These are phyloP conservation scores for Acanthamoeba quina DNA, from an alignment of 208 protist genomes.

Conservation along the genomic window DNA sequence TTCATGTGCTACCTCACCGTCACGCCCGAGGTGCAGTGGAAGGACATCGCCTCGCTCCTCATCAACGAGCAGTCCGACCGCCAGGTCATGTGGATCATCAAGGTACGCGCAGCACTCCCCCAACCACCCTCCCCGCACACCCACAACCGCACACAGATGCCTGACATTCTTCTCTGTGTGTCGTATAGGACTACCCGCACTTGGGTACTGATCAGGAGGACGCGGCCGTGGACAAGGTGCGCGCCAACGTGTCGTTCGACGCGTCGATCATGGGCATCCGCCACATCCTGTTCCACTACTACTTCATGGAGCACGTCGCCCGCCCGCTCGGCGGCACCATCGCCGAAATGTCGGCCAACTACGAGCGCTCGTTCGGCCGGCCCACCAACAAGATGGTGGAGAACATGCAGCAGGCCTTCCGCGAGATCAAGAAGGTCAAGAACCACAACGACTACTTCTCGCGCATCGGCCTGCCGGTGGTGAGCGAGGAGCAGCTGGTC, in stretches of 20 bases:
- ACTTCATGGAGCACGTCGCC: slow-evolving; percentile 69
- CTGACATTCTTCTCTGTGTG: not conserved
- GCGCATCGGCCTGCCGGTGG: slow-evolving; percentile 43
- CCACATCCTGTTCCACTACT: slow-evolving; percentile 73
- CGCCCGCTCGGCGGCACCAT: slow-evolving; percentile 16
- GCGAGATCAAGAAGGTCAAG: slow-evolving; percentile 73
- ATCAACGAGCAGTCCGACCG: slow-evolving; percentile 58
- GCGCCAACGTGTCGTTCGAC: slow-evolving; percentile 55
- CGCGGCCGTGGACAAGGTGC: slow-evolving; percentile 55
- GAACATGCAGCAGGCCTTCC: slow-evolving; percentile 72
- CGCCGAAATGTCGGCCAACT: slow-evolving; percentile 24
- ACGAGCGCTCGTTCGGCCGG: slow-evolving; percentile 1
- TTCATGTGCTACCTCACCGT: slow-evolving; percentile 67
- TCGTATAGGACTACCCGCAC: slow-evolving; percentile 44
- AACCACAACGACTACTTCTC: slow-evolving; percentile 73
- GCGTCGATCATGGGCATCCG: slow-evolving; percentile 68
- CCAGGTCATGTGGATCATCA: slow-evolving; percentile 68
- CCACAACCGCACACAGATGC: not conserved
- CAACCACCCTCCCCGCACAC: not conserved
- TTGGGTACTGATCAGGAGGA: slow-evolving; percentile 45
- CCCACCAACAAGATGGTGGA: slow-evolving; percentile 71
- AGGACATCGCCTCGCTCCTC: slow-evolving; percentile 53
- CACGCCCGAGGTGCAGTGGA: slow-evolving; percentile 53
- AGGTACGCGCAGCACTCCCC: not conserved
- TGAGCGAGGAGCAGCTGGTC: slow-evolving; percentile 48